Evolutionary conservation across 345 rosid genomes (phyloP).

Genomic region (Linum lewisii): DNA sequence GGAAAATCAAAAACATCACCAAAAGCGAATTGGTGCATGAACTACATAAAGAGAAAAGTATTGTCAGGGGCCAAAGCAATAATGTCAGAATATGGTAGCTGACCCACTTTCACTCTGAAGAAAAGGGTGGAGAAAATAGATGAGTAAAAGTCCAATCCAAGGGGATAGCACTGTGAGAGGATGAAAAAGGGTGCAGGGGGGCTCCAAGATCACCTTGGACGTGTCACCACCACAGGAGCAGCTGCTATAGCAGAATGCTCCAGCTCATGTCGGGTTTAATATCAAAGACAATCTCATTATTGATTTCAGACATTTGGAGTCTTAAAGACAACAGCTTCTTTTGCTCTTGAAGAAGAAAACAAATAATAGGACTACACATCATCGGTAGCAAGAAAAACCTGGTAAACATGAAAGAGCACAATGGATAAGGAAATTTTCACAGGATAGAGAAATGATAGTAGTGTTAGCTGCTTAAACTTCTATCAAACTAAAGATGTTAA

Average conservation of each 20-base stretch:
- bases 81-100: slow-evolving; percentile 57
- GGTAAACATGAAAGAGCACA: slow-evolving; percentile 14
- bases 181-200: slow-evolving; percentile 5
- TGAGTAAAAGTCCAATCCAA: neutral
- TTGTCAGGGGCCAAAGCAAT: slow-evolving; percentile 77
- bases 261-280: slow-evolving; percentile 82
- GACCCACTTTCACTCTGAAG: slow-evolving; percentile 55
- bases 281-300: slow-evolving; percentile 60
- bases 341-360: slow-evolving; percentile 85
- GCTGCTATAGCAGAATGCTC: slow-evolving; percentile 83
- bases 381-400: slow-evolving; percentile 91
- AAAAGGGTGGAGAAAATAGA: slow-evolving; percentile 5
- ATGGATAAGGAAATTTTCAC: neutral
- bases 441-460: neutral
- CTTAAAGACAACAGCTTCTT: slow-evolving; percentile 71
- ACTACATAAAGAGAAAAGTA: slow-evolving; percentile 76
- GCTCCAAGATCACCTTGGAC: slow-evolving; percentile 49
- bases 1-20: too few species aligned
- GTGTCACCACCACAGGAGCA: slow-evolving; percentile 74
- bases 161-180: neutral
- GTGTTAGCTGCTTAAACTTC: neutral
- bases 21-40: neutral
- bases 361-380: slow-evolving; percentile 62
- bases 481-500: slow-evolving; percentile 11
- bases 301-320: slow-evolving; percentile 74